phyloP scores from a whole-genome alignment of 1,284 basidiomycete genomes.

The Fomitopsis palustris region DNA sequence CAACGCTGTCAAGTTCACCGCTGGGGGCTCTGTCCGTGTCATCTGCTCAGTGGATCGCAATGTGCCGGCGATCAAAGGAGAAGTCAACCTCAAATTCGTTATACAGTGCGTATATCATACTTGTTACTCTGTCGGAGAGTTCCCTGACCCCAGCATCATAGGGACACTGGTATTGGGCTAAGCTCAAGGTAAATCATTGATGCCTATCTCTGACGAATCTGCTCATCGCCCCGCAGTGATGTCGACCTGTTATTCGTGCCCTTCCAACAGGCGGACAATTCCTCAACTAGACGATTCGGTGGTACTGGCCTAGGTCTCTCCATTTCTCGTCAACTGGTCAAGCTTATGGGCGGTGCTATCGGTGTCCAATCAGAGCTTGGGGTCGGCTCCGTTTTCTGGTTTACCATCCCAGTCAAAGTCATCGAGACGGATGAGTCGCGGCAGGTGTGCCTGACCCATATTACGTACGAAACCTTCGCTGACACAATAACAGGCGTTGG shows the following conservation, averaged over 20 bases:
- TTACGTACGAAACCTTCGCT: not conserved
- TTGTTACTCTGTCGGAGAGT: not conserved
- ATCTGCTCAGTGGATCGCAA: conserved; percentile 50
- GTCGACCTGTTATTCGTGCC: conserved; percentile 65
- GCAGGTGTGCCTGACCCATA: conserved; percentile 32
- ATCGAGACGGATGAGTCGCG: conserved; percentile 51
- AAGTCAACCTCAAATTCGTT: conserved; percentile 57
- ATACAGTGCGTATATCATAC: conserved; percentile 45
- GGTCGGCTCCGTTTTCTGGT: conserved; percentile 66
- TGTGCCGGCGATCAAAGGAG: conserved; percentile 31
- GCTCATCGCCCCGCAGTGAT: conserved; percentile 33
- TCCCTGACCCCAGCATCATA: conserved; percentile 19
- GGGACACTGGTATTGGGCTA: conserved; percentile 68
- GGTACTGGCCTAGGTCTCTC: conserved; percentile 70
- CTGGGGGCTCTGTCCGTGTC: conserved; percentile 56
- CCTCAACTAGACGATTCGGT: conserved; percentile 67
- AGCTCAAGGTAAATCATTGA: conserved; percentile 36
- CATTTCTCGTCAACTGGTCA: conserved; percentile 68
- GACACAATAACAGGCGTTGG: conserved; percentile 29
- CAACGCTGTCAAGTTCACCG: conserved; percentile 72
- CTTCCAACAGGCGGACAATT: conserved; percentile 74
- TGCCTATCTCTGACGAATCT: not conserved
- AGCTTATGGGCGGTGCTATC: conserved; percentile 70
- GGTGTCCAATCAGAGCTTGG: conserved; percentile 62
- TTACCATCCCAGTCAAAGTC: conserved; percentile 61